Evolutionary conservation across 345 rosid species (phyloP), one percentile per base, ranked within the genome.

Genomic region (Heritiera littoralis): DNA sequence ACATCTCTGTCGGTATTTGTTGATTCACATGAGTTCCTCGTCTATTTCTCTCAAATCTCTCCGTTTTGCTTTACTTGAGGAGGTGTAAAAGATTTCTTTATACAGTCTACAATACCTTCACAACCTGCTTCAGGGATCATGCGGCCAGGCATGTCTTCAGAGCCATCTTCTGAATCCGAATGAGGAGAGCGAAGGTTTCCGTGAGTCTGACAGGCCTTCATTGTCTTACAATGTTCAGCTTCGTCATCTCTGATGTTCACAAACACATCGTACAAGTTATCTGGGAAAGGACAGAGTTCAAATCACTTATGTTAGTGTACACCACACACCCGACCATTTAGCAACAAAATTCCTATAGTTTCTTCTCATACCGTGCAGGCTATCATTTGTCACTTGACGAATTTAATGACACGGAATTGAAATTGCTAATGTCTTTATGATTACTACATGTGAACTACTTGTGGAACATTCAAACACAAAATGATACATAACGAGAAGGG

Each of bases 161-260:
- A 56, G 28, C 70, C 81, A 51, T 84, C 88, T 73, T 87, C 97
- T 17, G 63, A 2, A 32, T 70, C 78, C 13, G 45, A 43, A 43
- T 43, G 45, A 43, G 45, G 45, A 9, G 99, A 96, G 7, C 85
- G 92, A 18, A 96, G 97, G 61, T 84, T 92, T 56, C 97, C 99
- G 15, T 83, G 97, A 17, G 84, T 96, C 76, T 96, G 99, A 79
- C 98, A 96, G 58, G 94, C 97, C 84, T 84, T 92, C 99, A 94
- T 94, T 1, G 99, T 96, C 88, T 96, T 92, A 69, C 98, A 94
- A 76, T 96, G 99, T 80, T 96, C 99, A 32, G 95, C 99, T 88
- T 96, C 98, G 15, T 96, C 97, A 5, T 96, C 99, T 87, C 99
- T 88, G 52, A 96, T 84, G 87, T 94, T 96, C 79, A 91, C 30